Evolutionary conservation across 306 rosid genomes (phyloP), one percentile per base, ranked within the genome.

Genomic region (Corylus heterophylla): DNA sequence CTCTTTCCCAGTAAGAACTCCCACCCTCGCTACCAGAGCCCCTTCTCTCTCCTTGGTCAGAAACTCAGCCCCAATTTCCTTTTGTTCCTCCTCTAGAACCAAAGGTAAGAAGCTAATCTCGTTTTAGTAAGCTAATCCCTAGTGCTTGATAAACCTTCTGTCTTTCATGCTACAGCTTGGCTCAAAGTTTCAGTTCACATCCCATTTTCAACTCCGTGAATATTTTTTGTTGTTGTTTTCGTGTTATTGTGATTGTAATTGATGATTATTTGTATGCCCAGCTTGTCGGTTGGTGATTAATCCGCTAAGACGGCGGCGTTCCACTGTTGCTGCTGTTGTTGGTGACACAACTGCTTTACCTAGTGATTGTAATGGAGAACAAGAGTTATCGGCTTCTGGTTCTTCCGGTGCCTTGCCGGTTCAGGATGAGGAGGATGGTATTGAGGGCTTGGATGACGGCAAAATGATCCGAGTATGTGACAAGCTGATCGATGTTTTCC

Each of bases 401-500:
- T 75, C 86, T 27, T 39, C 76, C 12, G 83, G 50, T 51, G 55
- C 82, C 74, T 61, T 52, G 42, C 39, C 27, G 27, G 44, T 61
- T 51, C 79, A 31, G 56, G 69, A 85, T 54, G 87, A 31, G 59
- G 76, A 81, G 64, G 85, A 75, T n/a, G 78, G 73, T 11, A 44
- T 63, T n/a, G 80, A 73, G 85, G 37, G 70, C 31, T 72, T 86
- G 88, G 94, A 88, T 54, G 89, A 88, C 27, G 79, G 49, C 17
- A 73, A 76, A 76, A 93, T 90, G 96, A 69, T 58, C 71, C 56
- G 80, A 71, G 85, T 91, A n/a, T 95, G 96, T 2, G 91, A 95
- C 80, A 95, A 95, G 85, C 90, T 95, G 18, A 95, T 93, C 83
- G 98, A 85, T 25, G 93, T 95, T 83, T 95, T 95, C 89, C 50